Evolutionary conservation across 352 stramenopile genomes (phyloP).

Genomic region (Phytophthora sansomeana): DNA sequence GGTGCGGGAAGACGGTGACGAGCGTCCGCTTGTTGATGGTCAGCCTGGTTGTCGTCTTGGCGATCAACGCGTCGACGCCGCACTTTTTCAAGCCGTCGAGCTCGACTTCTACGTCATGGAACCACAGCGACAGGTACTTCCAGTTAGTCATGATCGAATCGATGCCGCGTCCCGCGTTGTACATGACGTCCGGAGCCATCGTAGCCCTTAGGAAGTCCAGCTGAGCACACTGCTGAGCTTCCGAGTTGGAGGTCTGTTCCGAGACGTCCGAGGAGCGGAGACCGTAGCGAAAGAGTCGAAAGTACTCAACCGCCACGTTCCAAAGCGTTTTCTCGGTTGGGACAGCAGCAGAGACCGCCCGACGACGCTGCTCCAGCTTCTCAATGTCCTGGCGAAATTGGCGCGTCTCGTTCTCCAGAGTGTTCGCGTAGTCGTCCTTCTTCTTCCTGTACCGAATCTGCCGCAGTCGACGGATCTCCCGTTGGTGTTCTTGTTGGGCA

Average conservation of each 20-base stretch:
- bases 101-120: slow-evolving; percentile 4
- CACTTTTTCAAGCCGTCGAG: slow-evolving; percentile 6
- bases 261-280: neutral
- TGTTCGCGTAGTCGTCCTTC: slow-evolving; percentile 15
- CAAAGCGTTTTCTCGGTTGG: slow-evolving; percentile 22
- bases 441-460: slow-evolving; percentile 37
- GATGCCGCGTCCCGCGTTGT: slow-evolving; percentile 2
- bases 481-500: slow-evolving; percentile 1
- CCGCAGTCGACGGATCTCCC: slow-evolving; percentile 8
- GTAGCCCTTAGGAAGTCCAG: neutral
- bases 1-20: slow-evolving; percentile 5
- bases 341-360: slow-evolving; percentile 2
- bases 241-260: neutral
- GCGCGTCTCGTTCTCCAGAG: neutral
- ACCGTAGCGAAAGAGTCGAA: slow-evolving; percentile 30
- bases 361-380: slow-evolving; percentile 18
- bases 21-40: slow-evolving; percentile 6
- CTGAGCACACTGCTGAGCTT: neutral
- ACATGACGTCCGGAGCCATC: slow-evolving; percentile 2
- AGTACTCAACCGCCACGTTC: slow-evolving; percentile 36
- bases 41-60: slow-evolving; percentile 1
- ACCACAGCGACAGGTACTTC: slow-evolving; percentile 9
- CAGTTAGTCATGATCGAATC: slow-evolving; percentile 4
- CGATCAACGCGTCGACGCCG: neutral
- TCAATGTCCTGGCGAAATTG: slow-evolving; percentile 18